Evolutionary conservation across 352 stramenopile genomes (phyloP), one percentile per base, ranked within the genome.

Genomic region (Phytopythium montanum): DNA sequence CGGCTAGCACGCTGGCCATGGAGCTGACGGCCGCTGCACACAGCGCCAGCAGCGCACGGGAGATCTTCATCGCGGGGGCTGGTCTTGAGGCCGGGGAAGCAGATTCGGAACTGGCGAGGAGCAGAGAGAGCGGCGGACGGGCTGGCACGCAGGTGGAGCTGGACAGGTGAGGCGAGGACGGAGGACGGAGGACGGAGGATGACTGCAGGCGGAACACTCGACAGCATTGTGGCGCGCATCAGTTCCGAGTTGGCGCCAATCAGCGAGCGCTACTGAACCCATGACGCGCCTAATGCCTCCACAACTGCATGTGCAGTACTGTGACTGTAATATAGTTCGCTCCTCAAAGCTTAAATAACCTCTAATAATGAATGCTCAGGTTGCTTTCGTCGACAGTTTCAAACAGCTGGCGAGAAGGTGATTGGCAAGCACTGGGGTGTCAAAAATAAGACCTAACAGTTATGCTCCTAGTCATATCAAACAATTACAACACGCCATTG

Each of bases 31-130:
- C 25, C 45, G 21, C n/a, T n/a, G n/a, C 25, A 14, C 45, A 33
- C 42, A 88, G 45, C 39, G 80, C 31, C 19, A 76, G 72, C 46
- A 84, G 42, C n/a, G 54, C 65, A 39, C 65, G 63, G 46, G 81
- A 63, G 58, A 86, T 69, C 67, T 76, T 84, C 59, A 70, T 69
- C 34, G 52, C 34, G 68, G 1, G 45, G 51, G 29, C n/a, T 42
- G n/a, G 5, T 31, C 42, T 50, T 60, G 54, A 21, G 16, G 39
- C 33, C 14, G 10, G 42, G 3, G 49, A 53, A 28, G 49, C 13
- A 44, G 64, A 71, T 62, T 65, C 13, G 26, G 53, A 65, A 78
- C 49, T 78, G 70, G 69, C 41, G 13, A 5, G 23, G 46, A 34
- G 28, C 8, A 62, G 45, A 48, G 6, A 19, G 42, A 18, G 23